Evolutionary conservation across 768 basidiomycete genomes (phyloP), one percentile per base, ranked within the genome.

Genomic region (Naganishia friedmannii): DNA sequence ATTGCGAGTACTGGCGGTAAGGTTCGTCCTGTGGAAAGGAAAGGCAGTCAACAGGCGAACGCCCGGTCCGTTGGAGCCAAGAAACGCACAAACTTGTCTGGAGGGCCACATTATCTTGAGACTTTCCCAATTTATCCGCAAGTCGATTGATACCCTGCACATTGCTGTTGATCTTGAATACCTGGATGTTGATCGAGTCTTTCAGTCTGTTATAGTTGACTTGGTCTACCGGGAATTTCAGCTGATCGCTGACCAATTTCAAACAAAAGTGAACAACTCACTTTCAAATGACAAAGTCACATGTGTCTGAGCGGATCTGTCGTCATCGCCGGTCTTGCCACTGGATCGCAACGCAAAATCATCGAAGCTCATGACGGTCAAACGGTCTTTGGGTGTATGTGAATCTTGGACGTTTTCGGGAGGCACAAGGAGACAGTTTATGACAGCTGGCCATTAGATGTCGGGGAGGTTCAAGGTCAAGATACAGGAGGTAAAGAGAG

Each of bases 151-250:
- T 94, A 19, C 91, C 95, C 77, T 95, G 92, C 2, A 97, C 93
- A 82, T 99, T 99, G 70, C 91, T 87, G 76, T 95, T 94, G 84
- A 98, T 93, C 86, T 98, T 98, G 89, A 98, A 97, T 69, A 95
- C 92, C 80, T 98, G 94, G 7, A 98, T 85, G 0, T 77, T 78
- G 6, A 81, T 76, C 31, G 74, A 71, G 65, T 80, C 77, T 67
- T 80, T 92, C 19, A 94, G 83, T 45, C 31, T 26, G 10, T 63
- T 34, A n/a, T 26, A 63, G 5, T 63, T 10, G 15, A 42, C 60
- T 32, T 31, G 29, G 54, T 32, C 32, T 55, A 51, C 19, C 21
- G 12, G 3, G 21, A 23, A 8, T 26, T 3, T 12, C 21, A n/a
- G 3, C 23, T n/a, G 15, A 51, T 51, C 15, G 15, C 7, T 42